Evolutionary conservation across 2,329 filamentous ascomycete genomes (phyloP), one percentile per base, ranked within the genome.

Genomic region (Epichloe typhina): DNA sequence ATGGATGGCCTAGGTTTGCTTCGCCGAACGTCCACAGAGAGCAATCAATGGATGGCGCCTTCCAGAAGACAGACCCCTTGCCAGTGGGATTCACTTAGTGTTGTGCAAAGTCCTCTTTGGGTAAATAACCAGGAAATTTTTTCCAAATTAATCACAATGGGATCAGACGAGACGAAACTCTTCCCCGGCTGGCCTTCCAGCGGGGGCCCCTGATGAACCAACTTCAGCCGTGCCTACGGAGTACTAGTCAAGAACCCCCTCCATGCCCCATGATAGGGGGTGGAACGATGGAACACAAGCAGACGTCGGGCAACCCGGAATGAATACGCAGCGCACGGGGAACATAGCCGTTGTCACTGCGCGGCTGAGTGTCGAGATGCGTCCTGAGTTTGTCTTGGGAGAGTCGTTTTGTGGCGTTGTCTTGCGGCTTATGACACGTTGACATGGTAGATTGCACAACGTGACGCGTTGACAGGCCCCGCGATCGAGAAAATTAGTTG

Each of bases 81-180:
- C 21, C 12, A 26, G 19, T 13, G 26, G 42, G 26, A 17, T 19
- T 13, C 37, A 38, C 21, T 35, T 35, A 21, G 38, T 35, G 38
- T 15, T 17, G 13, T 49, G 39, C 31, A 37, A 49, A 38, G 31
- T 47, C 31, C 33, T 9, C 35, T 35, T 13, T 36, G n/a, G 38
- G 38, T 9, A 49, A 37, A 50, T 57, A 59, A 52, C 41, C 55
- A 58, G 49, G 52, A 56, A 58, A 58, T 53, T 47, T 55, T 51
- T 58, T 57, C 62, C 54, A 64, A 62, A 64, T 65, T 62, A 64
- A 55, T 53, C 49, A 51, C 57, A 56, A 55, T 53, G 54, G 49
- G 17, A 41, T 41, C 47, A 55, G 53, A 58, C 53, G 53, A 45
- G 41, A 54, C 62, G 63, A 62, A 64, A 64, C 58, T 40, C 23